Evolutionary conservation across 805 yeast genomes (phyloP).

Genomic region (Kodamaea jinghongensis): DNA sequence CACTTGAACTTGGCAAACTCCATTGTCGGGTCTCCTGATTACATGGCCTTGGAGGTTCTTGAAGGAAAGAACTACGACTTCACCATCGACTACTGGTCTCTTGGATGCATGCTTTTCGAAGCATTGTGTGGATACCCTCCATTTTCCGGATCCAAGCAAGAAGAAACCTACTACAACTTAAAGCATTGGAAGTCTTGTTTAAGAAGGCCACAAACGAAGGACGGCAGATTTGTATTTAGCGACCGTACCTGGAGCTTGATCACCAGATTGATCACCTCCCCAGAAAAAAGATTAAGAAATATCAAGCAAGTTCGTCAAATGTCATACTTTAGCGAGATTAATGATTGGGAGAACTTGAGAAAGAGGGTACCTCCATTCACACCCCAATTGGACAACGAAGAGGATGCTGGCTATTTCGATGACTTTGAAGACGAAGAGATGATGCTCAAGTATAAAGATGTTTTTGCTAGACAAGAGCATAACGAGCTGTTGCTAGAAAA

Average conservation of each 20-base stretch:
- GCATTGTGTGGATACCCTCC: conserved; percentile 97
- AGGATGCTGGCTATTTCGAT: conserved; percentile 98
- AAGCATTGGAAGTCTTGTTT: conserved; percentile 89
- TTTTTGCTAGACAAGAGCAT: conserved; percentile 84
- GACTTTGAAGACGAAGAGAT: conserved; percentile 95
- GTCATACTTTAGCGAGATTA: conserved; percentile 77
- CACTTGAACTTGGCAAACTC: conserved; percentile 90
- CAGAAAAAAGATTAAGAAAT: conserved; percentile 67
- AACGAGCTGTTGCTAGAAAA: conserved; percentile 77
- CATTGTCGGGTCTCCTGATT: conserved; percentile 97
- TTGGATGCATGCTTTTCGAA: conserved; percentile 96
- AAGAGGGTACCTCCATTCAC: conserved; percentile 85
- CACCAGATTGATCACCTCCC: conserved; percentile 74
- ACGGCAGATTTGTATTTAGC: conserved; percentile 87
- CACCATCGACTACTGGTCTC: conserved; percentile 98
- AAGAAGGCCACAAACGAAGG: conserved; percentile 86
- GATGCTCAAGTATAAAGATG: conserved; percentile 97
- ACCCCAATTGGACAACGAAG: conserved; percentile 94
- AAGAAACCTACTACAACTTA: conserved; percentile 91
- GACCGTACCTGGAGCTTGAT: conserved; percentile 95
- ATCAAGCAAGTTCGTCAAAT: conserved; percentile 78
- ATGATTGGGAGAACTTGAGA: conserved; percentile 69
- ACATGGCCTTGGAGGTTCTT: conserved; percentile 96
- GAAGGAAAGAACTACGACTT: conserved; percentile 92
- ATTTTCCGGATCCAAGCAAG: conserved; percentile 88